Evolutionary conservation across 768 basidiomycete genomes (phyloP), one percentile per base, ranked within the genome.

Genomic region (Obba rivulosa): DNA sequence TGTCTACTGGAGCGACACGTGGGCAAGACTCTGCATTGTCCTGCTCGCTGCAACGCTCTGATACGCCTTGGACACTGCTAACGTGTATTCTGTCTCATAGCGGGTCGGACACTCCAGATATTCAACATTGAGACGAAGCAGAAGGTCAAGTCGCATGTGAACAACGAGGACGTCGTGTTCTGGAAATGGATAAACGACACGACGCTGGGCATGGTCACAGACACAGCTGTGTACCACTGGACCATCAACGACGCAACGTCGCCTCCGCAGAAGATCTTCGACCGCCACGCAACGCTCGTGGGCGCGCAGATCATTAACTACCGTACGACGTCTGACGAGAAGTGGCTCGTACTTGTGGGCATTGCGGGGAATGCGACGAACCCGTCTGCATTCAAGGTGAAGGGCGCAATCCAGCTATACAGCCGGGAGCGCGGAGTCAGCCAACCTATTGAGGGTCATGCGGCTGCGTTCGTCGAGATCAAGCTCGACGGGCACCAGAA

Each of bases 241-340:
- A 76, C 85, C 49, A 83, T 86, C 56, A 59, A 70, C 35, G 87
- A 92, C 68, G 69, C 76, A 54, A 86, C 83, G 3, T 85, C 89
- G 1, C 69, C 86, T 3, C 89, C 87, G 2, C 85, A 88, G 73
- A 92, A 98, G 76, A 78, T 96, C 40, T 98, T 98, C 58, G 96
- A 99, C 71, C 85, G 96, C 34, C 95, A 98, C 65, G 81, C 91
- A 2, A 87, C 91, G n/a, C 84, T 98, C 49, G 79, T 83, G 47
- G 93, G 92, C 43, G 83, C 91, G 50, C 96, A 98, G 68, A 98
- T 99, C 51, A 99, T 98, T 75, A 98, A 98, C 72, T 98, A 99
- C 69, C 89, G 95, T 42, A 77, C 85, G 28, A 89, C 92, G 2
- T 66, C 81, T 9, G 96, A 98, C 57, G 95, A 95, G 64, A 93